A percentile compares a stretch with the other conserved stretches of the same genome.
Evolutionary conservation across 306 rosid genomes (phyloP).

Genomic region (Glycine latifolia): DNA sequence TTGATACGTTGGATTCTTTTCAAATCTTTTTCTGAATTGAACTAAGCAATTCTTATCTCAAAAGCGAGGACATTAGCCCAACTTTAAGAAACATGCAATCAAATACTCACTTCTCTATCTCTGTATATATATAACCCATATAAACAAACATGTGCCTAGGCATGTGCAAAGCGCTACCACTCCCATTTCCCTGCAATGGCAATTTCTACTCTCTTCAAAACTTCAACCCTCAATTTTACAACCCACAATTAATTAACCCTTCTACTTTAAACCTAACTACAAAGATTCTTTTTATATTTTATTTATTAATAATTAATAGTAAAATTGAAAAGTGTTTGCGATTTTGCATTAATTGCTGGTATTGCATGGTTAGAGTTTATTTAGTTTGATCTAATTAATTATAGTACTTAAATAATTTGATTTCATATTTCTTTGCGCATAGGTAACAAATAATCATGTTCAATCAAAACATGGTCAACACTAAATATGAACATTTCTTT

Average conservation of each 20-base stretch:
- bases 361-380: constrained; percentile 17
- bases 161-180: constrained; percentile 40
- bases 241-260: not conserved
- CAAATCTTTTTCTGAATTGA: constrained; percentile 39
- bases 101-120: constrained; percentile 33
- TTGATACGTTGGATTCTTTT: constrained; percentile 35
- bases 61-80: constrained; percentile 50
- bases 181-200: constrained; percentile 16
- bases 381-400: not conserved
- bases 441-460: no score
- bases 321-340: not conserved
- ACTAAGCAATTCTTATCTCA: constrained; percentile 47
- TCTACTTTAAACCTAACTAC: not conserved
- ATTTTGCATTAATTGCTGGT: not conserved
- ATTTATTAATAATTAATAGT: not conserved
- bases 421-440: not conserved
- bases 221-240: not conserved
- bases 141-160: constrained; percentile 32
- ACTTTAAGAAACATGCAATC: constrained; percentile 56
- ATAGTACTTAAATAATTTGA: no score
- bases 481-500: no score
- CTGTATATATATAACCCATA: constrained; percentile 6
- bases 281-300: constrained; percentile 1
- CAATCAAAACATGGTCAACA: no score
- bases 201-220: not conserved